phyloP scores from a whole-genome alignment of 176 grass and related monocot species.

The Cenchrus purpureus region DNA sequence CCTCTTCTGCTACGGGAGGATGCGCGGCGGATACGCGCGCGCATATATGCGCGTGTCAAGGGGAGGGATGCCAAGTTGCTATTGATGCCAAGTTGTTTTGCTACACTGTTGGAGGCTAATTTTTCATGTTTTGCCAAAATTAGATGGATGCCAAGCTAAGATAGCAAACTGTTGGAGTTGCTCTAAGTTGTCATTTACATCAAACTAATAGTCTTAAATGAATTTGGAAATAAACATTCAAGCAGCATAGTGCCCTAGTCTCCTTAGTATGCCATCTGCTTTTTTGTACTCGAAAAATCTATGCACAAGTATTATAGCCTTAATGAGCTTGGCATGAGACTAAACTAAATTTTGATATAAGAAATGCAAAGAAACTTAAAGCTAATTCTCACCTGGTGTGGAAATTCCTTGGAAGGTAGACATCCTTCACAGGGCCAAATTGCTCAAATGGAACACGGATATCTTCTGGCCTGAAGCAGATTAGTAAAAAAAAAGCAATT shows the following conservation, averaged over 20 bases:
- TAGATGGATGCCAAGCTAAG: too few species aligned
- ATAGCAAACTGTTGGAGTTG: too few species aligned
- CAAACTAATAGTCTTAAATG: constrained; percentile 1
- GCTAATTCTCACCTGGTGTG: constrained; percentile 51
- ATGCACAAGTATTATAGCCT: not conserved
- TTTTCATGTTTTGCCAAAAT: too few species aligned
- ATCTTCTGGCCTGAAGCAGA: constrained; percentile 59
- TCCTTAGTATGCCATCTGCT: not conserved
- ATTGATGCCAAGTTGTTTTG: too few species aligned
- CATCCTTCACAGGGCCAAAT: constrained; percentile 71
- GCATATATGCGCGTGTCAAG: too few species aligned
- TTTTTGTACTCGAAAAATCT: not conserved
- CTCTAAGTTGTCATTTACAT: not conserved
- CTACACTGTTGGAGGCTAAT: too few species aligned
- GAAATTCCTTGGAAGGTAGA: constrained; percentile 79
- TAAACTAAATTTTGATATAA: not conserved
- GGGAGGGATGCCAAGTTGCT: too few species aligned
- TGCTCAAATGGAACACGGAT: constrained; percentile 63
- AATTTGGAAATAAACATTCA: not conserved
- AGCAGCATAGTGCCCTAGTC: not conserved
- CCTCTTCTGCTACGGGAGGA: too few species aligned
- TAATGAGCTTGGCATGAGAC: not conserved
- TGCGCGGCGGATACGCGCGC: too few species aligned
- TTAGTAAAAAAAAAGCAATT: not conserved
- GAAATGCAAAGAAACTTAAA: not conserved